phyloP scores from a whole-genome alignment of 148 eudicot genomes.

The Nepenthes gracilis region DNA sequence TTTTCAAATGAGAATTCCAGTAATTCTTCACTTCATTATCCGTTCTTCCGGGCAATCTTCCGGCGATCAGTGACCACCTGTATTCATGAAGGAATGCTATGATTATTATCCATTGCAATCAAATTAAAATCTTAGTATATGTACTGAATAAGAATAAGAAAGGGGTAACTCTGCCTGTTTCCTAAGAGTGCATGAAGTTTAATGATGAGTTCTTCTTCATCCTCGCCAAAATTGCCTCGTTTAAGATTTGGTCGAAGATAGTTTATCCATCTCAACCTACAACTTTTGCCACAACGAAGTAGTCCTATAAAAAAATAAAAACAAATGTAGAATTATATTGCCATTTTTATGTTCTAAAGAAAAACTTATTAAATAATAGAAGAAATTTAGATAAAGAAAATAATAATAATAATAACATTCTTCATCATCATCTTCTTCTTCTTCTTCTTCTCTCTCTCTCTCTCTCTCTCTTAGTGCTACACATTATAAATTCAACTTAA shows the following conservation, averaged over 20 bases:
- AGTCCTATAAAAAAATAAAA: conserved; percentile 2
- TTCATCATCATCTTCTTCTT: too few relatives aligned
- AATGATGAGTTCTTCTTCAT: conserved; percentile 31
- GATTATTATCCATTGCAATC: neutral
- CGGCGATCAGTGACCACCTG: conserved; percentile 33
- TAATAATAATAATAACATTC: too few relatives aligned
- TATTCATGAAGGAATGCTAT: neutral
- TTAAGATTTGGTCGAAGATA: conserved; percentile 15
- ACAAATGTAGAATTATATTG: too few relatives aligned
- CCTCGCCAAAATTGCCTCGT: conserved; percentile 21
- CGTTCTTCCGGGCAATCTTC: conserved; percentile 30
- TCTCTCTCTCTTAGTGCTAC: too few relatives aligned
- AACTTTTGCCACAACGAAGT: conserved; percentile 25
- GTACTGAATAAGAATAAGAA: too few relatives aligned
- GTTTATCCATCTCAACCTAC: conserved; percentile 16
- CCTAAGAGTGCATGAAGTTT: conserved; percentile 12
- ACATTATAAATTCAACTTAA: too few relatives aligned
- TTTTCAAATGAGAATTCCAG: conserved; percentile 27
- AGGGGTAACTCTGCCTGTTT: conserved; percentile 11
- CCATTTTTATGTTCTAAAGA: too few relatives aligned
- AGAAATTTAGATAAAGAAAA: too few relatives aligned
- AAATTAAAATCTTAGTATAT: neutral
- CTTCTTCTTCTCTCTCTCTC: too few relatives aligned
- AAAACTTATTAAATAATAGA: too few relatives aligned
- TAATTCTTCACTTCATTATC: conserved; percentile 29